Percentiles rank a stretch among this genome's conserved stretches.
These are phyloP conservation scores for Medicago lupulina DNA, from an alignment of 306 rosid genomes.

Conservation along the genomic window DNA sequence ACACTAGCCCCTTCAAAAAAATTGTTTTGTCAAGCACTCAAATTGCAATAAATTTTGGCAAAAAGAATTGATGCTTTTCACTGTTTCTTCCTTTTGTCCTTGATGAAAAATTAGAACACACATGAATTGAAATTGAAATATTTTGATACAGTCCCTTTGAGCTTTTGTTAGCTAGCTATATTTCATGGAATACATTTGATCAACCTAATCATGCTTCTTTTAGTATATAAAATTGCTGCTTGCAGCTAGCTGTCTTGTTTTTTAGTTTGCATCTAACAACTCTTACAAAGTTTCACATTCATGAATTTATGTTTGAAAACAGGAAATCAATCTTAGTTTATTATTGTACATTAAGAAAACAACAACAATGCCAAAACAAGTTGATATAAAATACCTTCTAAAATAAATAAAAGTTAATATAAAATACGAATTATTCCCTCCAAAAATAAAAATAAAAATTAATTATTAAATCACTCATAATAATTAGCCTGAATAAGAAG, in stretches of 20 bases:
- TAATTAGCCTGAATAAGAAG: no score
- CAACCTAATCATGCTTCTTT: background rate
- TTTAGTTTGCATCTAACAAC: background rate
- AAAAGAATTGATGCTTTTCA: background rate
- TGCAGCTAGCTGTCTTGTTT: conserved; percentile 16
- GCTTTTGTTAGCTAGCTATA: background rate
- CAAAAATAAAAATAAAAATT: no score
- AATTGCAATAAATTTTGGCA: background rate
- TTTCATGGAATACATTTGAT: background rate
- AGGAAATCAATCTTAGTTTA: background rate
- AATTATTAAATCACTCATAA: no score
- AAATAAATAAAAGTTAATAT: no score
- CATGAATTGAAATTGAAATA: background rate
- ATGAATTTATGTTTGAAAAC: background rate
- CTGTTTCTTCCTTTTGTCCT: background rate
- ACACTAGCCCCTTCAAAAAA: no score
- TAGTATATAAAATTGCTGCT: background rate
- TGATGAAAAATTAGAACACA: background rate
- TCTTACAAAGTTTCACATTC: background rate
- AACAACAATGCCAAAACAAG: background rate
- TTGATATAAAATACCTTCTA: background rate
- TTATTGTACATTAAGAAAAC: background rate
- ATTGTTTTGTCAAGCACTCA: background rate
- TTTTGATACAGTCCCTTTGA: background rate
- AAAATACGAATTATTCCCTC: no score